Conservation (phyloP, 1,284 basidiomycete species). For the Rhodotorula sp. region DNA sequence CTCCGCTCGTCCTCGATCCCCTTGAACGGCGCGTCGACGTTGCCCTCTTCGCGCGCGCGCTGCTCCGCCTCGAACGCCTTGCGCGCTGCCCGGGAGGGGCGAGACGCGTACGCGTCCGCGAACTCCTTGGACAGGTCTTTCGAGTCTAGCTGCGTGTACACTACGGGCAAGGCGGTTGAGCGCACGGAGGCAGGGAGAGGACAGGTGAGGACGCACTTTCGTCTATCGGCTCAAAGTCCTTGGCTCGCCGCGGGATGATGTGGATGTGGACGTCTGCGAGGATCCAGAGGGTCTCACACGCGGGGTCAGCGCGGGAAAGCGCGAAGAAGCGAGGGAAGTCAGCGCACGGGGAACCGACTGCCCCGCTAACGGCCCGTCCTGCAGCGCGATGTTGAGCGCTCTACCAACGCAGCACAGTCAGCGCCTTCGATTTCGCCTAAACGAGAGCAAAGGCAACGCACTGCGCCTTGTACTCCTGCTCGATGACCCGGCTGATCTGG, state of each 20-base stretch:
- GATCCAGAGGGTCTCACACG: not conserved
- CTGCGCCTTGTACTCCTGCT: conserved; percentile 52
- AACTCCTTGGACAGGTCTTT: conserved; percentile 40
- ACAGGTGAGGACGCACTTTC: conserved; percentile 28
- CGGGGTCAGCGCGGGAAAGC: conserved; percentile 47
- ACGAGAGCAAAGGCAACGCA: conserved; percentile 76
- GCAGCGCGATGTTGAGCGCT: conserved; percentile 36
- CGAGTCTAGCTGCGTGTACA: conserved; percentile 46
- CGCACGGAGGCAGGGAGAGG: not conserved
- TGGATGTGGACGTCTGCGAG: conserved; percentile 76
- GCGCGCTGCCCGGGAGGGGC: conserved; percentile 20
- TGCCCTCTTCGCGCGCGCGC: conserved; percentile 14
- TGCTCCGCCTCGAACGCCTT: conserved; percentile 25
- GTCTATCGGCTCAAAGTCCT: conserved; percentile 58
- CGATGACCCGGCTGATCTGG: conserved; percentile 52
- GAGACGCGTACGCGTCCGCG: conserved; percentile 17
- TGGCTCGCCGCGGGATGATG: conserved; percentile 66
- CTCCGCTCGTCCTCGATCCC: conserved; percentile 54
- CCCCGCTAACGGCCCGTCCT: conserved; percentile 81
- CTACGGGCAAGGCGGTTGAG: not conserved
- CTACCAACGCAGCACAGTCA: not conserved
- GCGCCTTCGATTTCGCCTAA: not conserved
- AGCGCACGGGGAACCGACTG: conserved; percentile 88
- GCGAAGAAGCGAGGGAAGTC: conserved; percentile 76
- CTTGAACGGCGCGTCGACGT: conserved; percentile 30